Conservation (phyloP, 164 flowering plant species). For the Liriodendron chinense region DNA sequence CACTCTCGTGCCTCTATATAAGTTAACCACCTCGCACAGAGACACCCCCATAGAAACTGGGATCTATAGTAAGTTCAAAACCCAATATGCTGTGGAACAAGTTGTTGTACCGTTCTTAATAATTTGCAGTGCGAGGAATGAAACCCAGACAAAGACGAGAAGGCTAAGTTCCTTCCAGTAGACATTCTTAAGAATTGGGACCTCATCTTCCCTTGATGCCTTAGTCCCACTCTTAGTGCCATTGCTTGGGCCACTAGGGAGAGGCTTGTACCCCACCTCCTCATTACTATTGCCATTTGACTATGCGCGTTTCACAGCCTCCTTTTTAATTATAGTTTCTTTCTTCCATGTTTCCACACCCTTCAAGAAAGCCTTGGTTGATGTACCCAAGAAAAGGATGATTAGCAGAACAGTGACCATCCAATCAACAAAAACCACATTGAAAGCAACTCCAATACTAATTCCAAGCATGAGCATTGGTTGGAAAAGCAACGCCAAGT, state of each 20-base stretch:
- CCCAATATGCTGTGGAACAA: constrained; percentile 76
- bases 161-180: constrained; percentile 90
- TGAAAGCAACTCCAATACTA: too few species aligned
- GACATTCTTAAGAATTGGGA: constrained; percentile 64
- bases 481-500: too few species aligned
- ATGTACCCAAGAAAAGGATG: too few species aligned
- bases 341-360: constrained; percentile 94
- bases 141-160: constrained; percentile 79
- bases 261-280: constrained; percentile 70
- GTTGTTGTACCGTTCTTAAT: constrained; percentile 56
- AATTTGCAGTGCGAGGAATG: constrained; percentile 76
- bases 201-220: constrained; percentile 45
- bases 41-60: constrained; percentile 80
- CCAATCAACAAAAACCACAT: too few species aligned
- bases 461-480: too few species aligned
- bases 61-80: constrained; percentile 74
- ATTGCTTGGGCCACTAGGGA: constrained; percentile 61
- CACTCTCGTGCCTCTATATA: constrained; percentile 59
- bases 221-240: constrained; percentile 27
- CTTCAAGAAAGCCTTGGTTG: constrained; percentile 82
- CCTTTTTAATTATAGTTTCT: constrained; percentile 85
- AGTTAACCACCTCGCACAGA: constrained; percentile 55
- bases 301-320: constrained; percentile 56
- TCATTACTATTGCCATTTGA: constrained; percentile 52
- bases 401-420: too few species aligned